Evolutionary conservation across 2,329 filamentous ascomycete species (phyloP).

Genomic region (Trichoderma aggressivum): DNA sequence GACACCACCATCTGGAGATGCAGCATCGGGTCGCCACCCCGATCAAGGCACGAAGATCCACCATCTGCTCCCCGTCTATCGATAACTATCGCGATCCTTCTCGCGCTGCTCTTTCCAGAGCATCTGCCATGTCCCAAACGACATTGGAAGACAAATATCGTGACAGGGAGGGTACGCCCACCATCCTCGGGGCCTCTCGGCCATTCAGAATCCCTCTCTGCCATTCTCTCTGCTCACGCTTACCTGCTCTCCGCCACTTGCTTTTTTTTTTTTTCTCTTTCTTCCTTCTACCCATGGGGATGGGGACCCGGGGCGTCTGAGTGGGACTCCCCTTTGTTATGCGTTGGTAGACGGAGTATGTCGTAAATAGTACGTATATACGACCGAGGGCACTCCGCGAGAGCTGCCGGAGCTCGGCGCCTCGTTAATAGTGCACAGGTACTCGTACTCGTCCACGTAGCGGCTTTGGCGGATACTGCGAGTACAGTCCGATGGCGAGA

Average conservation of each 20-base stretch:
- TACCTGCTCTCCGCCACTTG: not conserved
- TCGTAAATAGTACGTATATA: conserved; percentile 15
- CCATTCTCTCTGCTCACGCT: not conserved
- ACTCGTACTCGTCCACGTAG: not conserved
- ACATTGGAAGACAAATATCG: not conserved
- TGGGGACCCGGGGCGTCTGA: not conserved
- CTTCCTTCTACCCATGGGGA: not conserved
- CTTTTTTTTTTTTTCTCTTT: not conserved
- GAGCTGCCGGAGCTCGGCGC: conserved; percentile 3
- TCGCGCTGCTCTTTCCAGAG: not conserved
- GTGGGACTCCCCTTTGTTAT: conserved; percentile 17
- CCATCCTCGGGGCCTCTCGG: conserved; percentile 10
- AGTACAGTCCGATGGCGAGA: not conserved
- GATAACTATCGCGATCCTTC: not conserved
- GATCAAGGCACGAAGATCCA: conserved; percentile 5
- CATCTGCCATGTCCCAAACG: not conserved
- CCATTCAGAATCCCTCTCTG: conserved; percentile 8
- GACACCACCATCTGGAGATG: conserved; percentile 12
- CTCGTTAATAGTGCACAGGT: not conserved
- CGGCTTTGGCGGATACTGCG: not conserved
- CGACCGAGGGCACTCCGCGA: conserved; percentile 14
- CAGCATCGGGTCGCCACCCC: conserved; percentile 3
- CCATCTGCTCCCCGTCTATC: not conserved
- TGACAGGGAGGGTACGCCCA: not conserved
- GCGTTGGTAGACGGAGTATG: conserved; percentile 5